Evolutionary conservation across 2,329 filamentous ascomycete species (phyloP).

Genomic region (Fusarium scirpi): DNA sequence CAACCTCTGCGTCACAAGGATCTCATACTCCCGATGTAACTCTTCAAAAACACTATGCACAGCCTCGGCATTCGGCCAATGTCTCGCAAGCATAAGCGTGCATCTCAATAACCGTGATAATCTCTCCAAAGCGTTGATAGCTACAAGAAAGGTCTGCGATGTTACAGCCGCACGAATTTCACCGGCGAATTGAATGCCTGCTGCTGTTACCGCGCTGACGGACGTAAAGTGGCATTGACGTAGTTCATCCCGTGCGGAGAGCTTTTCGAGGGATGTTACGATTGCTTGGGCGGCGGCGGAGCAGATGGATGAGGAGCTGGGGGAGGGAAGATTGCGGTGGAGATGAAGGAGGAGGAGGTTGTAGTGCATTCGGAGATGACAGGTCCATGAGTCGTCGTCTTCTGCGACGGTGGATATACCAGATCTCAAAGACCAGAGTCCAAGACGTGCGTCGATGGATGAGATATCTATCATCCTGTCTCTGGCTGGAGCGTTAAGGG

Average conservation of each 20-base stretch:
- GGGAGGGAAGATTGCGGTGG: conserved; percentile 35
- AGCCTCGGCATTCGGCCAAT: conserved; percentile 45
- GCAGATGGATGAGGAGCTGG: conserved; percentile 42
- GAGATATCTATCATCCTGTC: conserved; percentile 35
- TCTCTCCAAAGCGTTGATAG: conserved; percentile 41
- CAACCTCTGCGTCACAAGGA: conserved; percentile 38
- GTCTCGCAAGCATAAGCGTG: conserved; percentile 27
- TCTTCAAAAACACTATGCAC: conserved; percentile 47
- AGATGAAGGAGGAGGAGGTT: conserved; percentile 42
- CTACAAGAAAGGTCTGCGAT: conserved; percentile 35
- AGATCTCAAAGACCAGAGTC: conserved; percentile 42
- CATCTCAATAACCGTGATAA: conserved; percentile 34
- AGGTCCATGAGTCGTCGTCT: conserved; percentile 37
- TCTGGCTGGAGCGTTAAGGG: conserved; percentile 36
- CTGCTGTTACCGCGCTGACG: conserved; percentile 43
- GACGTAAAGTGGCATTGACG: conserved; percentile 45
- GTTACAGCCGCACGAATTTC: conserved; percentile 42
- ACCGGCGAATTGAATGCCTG: conserved; percentile 40
- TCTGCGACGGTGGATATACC: conserved; percentile 44
- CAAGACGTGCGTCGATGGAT: conserved; percentile 41
- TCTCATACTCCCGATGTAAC: conserved; percentile 42
- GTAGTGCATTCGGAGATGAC: conserved; percentile 45
- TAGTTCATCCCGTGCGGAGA: conserved; percentile 34
- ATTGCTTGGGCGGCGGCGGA: conserved; percentile 45
- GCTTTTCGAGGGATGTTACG: conserved; percentile 39